These are phyloP conservation scores for Diaporthe batatas DNA, from an alignment of 2,329 filamentous ascomycete genomes.

Conservation along the genomic window DNA sequence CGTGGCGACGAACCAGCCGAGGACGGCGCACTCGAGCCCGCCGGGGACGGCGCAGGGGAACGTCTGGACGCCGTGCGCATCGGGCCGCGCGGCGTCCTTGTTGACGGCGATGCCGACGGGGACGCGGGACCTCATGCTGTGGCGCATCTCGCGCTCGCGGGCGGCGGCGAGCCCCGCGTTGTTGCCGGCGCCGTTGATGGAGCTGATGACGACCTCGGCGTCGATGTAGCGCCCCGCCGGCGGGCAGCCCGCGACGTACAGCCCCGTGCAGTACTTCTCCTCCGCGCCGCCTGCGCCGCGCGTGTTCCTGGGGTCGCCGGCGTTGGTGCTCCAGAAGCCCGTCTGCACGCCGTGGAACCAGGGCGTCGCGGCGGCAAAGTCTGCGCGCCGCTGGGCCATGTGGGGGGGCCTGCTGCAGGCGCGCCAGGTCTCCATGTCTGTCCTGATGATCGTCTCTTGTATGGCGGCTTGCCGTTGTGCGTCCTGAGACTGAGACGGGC, in stretches of 20 bases:
- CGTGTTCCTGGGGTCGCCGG: neutral
- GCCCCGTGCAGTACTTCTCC: constrained; percentile 4
- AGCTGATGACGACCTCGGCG: constrained; percentile 13
- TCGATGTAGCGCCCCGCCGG: constrained; percentile 1
- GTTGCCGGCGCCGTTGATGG: constrained; percentile 2
- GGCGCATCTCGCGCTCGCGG: neutral
- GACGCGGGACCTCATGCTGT: neutral
- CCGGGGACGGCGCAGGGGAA: constrained; percentile 21
- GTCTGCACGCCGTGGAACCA: constrained; percentile 8
- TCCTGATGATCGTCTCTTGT: neutral
- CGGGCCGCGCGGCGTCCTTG: neutral
- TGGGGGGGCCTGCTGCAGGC: neutral
- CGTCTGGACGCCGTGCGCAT: neutral
- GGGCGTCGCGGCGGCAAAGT: neutral
- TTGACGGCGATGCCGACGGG: constrained; percentile 10
- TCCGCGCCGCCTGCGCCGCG: neutral
- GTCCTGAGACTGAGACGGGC: no score
- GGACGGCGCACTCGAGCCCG: constrained; percentile 8
- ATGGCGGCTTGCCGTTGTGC: neutral
- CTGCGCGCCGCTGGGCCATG: neutral
- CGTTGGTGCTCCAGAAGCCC: constrained; percentile 13
- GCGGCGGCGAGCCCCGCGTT: neutral
- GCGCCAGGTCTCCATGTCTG: neutral
- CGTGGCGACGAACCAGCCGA: constrained; percentile 27
- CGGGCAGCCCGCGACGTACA: constrained; percentile 3